Evolutionary conservation across 2,329 filamentous ascomycete genomes (phyloP).

Genomic region (Alternaria hordeiaustralica): DNA sequence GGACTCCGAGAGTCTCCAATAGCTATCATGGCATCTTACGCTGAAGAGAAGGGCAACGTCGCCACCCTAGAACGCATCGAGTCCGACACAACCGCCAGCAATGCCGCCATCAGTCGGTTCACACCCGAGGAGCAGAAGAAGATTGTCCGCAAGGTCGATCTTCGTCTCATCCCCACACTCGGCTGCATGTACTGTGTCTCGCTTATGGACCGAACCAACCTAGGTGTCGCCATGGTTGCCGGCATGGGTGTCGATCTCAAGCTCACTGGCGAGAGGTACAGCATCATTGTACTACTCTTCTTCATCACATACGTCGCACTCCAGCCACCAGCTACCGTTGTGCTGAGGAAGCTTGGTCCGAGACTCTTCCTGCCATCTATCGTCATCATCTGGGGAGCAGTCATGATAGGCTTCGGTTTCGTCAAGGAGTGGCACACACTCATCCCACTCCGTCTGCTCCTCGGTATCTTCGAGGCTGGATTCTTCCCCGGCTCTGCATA

Average conservation of each 20-base stretch:
- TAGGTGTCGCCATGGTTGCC: conserved; percentile 45
- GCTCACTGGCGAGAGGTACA: conserved; percentile 33
- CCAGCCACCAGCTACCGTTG: conserved; percentile 32
- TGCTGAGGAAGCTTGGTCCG: conserved; percentile 31
- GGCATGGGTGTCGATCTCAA: conserved; percentile 42
- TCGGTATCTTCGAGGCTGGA: conserved; percentile 37
- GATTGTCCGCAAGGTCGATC: conserved; percentile 41
- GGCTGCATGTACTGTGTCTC: conserved; percentile 50
- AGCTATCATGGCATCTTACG: conserved; percentile 20
- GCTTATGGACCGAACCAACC: conserved; percentile 49
- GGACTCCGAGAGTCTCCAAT: neutral
- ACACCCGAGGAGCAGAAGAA: conserved; percentile 32
- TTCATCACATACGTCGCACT: conserved; percentile 36
- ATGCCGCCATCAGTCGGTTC: conserved; percentile 25
- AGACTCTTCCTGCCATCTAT: conserved; percentile 27
- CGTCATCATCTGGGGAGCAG: conserved; percentile 30
- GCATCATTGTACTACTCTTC: conserved; percentile 29
- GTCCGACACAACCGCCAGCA: conserved; percentile 16
- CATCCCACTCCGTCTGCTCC: conserved; percentile 28
- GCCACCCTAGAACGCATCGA: conserved; percentile 25
- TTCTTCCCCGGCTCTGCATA: conserved; percentile 50
- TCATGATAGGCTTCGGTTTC: conserved; percentile 34
- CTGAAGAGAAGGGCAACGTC: conserved; percentile 28
- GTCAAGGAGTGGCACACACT: conserved; percentile 33
- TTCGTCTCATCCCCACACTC: conserved; percentile 50